phyloP scores from a whole-genome alignment of 352 stramenopile genomes.

The Phytophthora tentaculata region DNA sequence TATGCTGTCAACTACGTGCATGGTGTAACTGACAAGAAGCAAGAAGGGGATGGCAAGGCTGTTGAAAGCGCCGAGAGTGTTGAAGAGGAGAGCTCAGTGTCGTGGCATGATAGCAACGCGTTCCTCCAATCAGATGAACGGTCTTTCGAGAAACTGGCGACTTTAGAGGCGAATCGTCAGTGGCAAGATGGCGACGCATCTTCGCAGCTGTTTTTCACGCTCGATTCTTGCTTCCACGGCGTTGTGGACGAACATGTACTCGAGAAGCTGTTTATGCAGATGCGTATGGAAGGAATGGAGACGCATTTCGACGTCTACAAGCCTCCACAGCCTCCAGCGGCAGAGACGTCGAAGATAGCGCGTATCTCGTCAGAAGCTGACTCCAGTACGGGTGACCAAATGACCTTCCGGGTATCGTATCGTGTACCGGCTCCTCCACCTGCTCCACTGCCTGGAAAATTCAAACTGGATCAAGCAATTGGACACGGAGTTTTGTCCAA shows the following conservation, averaged over 20 bases:
- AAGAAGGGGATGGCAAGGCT: constrained; percentile 22
- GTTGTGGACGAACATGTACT: constrained; percentile 35
- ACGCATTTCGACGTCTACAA: constrained; percentile 62
- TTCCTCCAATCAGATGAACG: constrained; percentile 32
- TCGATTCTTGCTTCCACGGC: constrained; percentile 5
- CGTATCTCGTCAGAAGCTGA: constrained; percentile 39
- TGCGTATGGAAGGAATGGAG: constrained; percentile 67
- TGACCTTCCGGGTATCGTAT: constrained; percentile 73
- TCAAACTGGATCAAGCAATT: constrained; percentile 34
- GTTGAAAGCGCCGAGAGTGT: constrained; percentile 15
- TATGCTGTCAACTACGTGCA: constrained; percentile 86
- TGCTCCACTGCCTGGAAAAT: constrained; percentile 37
- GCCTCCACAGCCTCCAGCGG: constrained; percentile 44
- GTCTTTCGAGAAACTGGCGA: constrained; percentile 56
- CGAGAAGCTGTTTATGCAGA: constrained; percentile 50
- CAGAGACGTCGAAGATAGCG: not conserved
- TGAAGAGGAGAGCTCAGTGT: constrained; percentile 25
- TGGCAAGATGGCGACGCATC: constrained; percentile 56
- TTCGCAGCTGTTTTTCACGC: constrained; percentile 50
- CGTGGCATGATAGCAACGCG: constrained; percentile 23
- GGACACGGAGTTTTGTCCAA: constrained; percentile 36
- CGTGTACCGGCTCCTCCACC: constrained; percentile 59
- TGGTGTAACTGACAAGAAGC: constrained; percentile 65
- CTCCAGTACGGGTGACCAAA: constrained; percentile 37
- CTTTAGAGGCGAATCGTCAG: constrained; percentile 36